Conservation (phyloP, 441 rosid species). For the Francoa sonchifolia region DNA sequence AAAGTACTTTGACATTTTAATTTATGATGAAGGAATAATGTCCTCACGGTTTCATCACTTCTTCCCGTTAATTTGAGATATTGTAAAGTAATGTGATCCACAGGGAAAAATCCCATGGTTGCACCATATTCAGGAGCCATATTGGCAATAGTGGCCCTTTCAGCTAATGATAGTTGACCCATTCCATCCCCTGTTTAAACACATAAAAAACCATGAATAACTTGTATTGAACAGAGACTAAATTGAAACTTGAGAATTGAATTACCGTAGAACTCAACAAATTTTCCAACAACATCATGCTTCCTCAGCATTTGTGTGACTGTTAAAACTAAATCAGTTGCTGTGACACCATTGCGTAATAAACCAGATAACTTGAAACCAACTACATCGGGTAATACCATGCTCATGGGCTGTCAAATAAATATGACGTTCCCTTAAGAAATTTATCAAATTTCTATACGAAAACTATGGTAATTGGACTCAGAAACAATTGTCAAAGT, state of each 20-base stretch:
- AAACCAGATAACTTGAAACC: constrained; percentile 90
- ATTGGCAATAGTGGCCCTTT: constrained; percentile 98
- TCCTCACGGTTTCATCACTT: constrained; percentile 87
- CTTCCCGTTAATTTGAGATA: constrained; percentile 97
- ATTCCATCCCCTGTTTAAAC: constrained; percentile 67
- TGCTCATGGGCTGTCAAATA: constrained; percentile 97
- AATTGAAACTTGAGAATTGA: constrained; percentile 6
- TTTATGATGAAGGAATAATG: background rate
- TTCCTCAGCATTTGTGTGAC: constrained; percentile 96
- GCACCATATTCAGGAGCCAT: constrained; percentile 99
- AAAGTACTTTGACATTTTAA: constrained; percentile 9
- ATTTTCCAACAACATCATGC: constrained; percentile 98
- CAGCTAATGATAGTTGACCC: constrained; percentile 88
- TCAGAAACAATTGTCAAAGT: no score
- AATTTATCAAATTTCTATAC: no score
- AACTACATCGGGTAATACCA: constrained; percentile 98
- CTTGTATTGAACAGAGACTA: background rate
- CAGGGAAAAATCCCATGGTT: constrained; percentile 99
- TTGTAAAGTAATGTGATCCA: constrained; percentile 88
- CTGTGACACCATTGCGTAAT: constrained; percentile 80
- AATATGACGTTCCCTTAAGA: no score
- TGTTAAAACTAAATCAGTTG: constrained; percentile 94
- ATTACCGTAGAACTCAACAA: constrained; percentile 95
- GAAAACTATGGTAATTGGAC: no score
- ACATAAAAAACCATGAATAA: constrained; percentile 5